Evolutionary conservation across 2,329 filamentous ascomycete genomes (phyloP), one percentile per base, ranked within the genome.

Genomic region (Fusarium sp.): DNA sequence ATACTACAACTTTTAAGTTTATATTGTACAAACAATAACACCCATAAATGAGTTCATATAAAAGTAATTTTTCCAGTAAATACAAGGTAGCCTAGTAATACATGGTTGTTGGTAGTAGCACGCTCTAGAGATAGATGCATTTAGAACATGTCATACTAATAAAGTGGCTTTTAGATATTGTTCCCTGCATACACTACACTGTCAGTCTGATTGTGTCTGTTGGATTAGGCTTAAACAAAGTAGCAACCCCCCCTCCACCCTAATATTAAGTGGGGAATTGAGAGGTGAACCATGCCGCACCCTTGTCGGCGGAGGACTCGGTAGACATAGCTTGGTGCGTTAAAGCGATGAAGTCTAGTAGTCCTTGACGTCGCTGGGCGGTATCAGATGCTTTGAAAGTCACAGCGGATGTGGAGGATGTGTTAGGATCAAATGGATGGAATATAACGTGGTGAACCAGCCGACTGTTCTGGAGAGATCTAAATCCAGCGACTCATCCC

Each of bases 371-470:
- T 46, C 38, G 41, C 5, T 46, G 18, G 41, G 25, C 41, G n/a
- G 9, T 7, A 42, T 62, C 11, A 18, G 44, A 25, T n/a, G 44
- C 25, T 22, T 22, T 22, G 27, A 17, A 13, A 55, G 49, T 8
- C 20, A 35, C 31, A 46, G 18, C 18, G 38, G 27, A 27, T 6
- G 47, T 41, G 14, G 45, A 13, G 42, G 33, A 14, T 9, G n/a
- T 50, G 52, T 8, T 38, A 12, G 45, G 45, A 39, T 54, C 52
- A 38, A 67, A 12, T 36, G 36, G 25, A 67, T 49, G 1, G 64
- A 58, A 58, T 58, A 63, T 12, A 67, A 17, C 22, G 64, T 67
- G 41, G 64, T 67, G 33, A 67, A 67, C 64, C 64, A 67, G 22
- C 64, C 64, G 17, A 64, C 53, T 59, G 61, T 64, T 10, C 61